These are phyloP conservation scores for Xerocomus brunneocitrinus DNA, from an alignment of 768 basidiomycete species.

Conservation along the genomic window DNA sequence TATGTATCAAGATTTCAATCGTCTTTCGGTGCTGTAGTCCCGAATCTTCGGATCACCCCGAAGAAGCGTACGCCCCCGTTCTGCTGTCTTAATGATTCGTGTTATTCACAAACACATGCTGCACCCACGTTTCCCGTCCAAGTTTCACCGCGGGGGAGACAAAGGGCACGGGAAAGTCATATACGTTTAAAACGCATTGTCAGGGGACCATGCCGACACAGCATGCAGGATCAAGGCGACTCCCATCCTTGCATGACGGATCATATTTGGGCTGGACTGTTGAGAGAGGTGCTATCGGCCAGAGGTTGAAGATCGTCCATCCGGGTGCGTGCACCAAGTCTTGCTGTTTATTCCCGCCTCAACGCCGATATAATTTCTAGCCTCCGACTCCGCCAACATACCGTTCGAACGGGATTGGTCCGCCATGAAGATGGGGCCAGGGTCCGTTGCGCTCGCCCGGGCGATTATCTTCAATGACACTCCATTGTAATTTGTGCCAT, in stretches of 20 bases:
- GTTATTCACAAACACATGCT: constrained; percentile 12
- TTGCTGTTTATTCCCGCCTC: neutral
- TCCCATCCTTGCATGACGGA: neutral
- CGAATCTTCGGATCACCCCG: constrained; percentile 10
- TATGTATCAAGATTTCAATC: neutral
- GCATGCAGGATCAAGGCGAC: constrained; percentile 1
- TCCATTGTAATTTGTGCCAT: neutral
- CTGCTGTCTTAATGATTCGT: neutral
- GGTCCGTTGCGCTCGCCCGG: neutral
- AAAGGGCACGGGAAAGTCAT: neutral
- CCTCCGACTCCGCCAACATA: constrained; percentile 3
- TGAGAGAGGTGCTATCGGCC: neutral
- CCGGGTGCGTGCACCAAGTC: constrained; percentile 1
- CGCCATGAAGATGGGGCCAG: constrained; percentile 1
- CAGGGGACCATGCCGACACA: neutral
- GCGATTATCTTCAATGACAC: neutral
- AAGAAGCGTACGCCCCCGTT: constrained; percentile 5
- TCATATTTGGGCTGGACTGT: neutral
- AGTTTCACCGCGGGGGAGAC: neutral
- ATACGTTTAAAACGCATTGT: neutral
- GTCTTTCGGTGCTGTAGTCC: neutral
- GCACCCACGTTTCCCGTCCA: neutral
- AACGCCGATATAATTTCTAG: constrained; percentile 4
- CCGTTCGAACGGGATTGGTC: neutral
- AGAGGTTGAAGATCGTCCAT: neutral